Evolutionary conservation across 257 asterid genomes (phyloP).

Genomic region (Datura wrightii): DNA sequence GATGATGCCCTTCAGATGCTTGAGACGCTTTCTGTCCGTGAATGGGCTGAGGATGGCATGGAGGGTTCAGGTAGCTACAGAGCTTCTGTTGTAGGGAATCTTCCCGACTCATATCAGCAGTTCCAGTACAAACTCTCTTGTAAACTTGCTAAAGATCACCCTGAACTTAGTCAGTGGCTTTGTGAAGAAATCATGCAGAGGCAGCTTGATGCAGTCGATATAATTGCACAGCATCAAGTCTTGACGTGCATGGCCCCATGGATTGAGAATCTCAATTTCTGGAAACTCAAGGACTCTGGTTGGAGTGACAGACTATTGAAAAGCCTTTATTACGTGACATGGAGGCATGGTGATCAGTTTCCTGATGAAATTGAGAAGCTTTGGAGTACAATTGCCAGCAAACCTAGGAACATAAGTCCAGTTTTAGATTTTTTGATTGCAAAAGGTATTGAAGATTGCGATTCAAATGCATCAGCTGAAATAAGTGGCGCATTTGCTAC

Average conservation of each 20-base stretch:
- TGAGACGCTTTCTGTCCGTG: constrained; percentile 94
- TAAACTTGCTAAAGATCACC: constrained; percentile 98
- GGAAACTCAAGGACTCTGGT: constrained; percentile 97
- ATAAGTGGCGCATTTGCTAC: constrained; percentile 99
- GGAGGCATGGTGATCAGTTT: constrained; percentile 99
- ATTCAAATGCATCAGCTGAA: constrained; percentile 97
- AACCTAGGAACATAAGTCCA: constrained; percentile 94
- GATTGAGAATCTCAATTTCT: constrained; percentile 97
- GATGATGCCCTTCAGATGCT: constrained; percentile 99
- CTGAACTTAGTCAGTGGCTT: constrained; percentile 94
- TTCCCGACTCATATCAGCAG: constrained; percentile 98
- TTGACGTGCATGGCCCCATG: constrained; percentile 99
- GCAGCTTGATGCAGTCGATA: constrained; percentile 98
- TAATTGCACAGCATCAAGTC: constrained; percentile 98
- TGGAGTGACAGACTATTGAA: constrained; percentile 96
- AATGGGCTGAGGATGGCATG: constrained; percentile 98
- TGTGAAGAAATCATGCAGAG: constrained; percentile 99
- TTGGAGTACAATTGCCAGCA: constrained; percentile 99
- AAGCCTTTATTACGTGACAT: constrained; percentile 92
- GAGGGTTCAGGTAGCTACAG: constrained; percentile 89
- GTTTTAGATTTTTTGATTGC: constrained; percentile 96
- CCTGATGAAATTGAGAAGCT: constrained; percentile 99
- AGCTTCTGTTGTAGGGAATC: constrained; percentile 99
- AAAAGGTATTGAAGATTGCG: constrained; percentile 98
- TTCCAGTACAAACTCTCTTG: constrained; percentile 98